A percentile compares a stretch with the other conserved stretches of the same genome.
Evolutionary conservation across 1,284 basidiomycete genomes (phyloP).

Genomic region (Sporisorium graminicola): DNA sequence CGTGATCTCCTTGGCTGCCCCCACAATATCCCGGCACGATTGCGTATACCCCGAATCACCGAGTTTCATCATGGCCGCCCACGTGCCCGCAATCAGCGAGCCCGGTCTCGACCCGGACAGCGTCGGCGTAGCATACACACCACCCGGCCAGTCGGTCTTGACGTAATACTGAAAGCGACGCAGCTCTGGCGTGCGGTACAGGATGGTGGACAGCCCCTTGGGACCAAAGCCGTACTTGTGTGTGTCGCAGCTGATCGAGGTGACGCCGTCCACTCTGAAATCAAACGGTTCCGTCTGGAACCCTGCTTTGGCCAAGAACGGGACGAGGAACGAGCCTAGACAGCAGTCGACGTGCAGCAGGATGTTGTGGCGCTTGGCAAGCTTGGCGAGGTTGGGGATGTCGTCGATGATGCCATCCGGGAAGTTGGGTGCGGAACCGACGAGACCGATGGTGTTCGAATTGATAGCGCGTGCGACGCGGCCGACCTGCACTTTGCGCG

Average conservation of each 20-base stretch:
- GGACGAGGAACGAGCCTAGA: constrained; percentile 70
- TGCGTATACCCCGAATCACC: constrained; percentile 91
- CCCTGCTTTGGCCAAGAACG: constrained; percentile 66
- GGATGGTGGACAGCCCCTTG: constrained; percentile 64
- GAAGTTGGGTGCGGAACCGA: constrained; percentile 86
- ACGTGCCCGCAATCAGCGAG: constrained; percentile 91
- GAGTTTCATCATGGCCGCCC: constrained; percentile 94
- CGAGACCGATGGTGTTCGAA: constrained; percentile 75
- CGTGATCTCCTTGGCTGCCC: constrained; percentile 78
- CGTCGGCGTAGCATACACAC: constrained; percentile 67
- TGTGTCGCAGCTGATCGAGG: constrained; percentile 67
- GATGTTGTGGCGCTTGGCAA: constrained; percentile 82
- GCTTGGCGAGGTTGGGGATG: constrained; percentile 81
- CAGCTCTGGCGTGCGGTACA: constrained; percentile 59
- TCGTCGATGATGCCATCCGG: constrained; percentile 76
- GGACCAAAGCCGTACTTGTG: constrained; percentile 70
- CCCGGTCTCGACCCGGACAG: constrained; percentile 78
- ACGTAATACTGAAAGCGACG: constrained; percentile 69
- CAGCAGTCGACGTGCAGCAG: constrained; percentile 82
- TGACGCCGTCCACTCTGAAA: constrained; percentile 67
- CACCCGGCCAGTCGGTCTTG: constrained; percentile 68
- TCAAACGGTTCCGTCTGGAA: constrained; percentile 65
- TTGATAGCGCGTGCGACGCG: constrained; percentile 77
- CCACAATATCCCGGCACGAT: constrained; percentile 87
- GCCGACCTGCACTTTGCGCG: constrained; percentile 84